Evolutionary conservation across 768 basidiomycete species (phyloP), one percentile per base, ranked within the genome.

Genomic region (Rhodotorula paludigena): DNA sequence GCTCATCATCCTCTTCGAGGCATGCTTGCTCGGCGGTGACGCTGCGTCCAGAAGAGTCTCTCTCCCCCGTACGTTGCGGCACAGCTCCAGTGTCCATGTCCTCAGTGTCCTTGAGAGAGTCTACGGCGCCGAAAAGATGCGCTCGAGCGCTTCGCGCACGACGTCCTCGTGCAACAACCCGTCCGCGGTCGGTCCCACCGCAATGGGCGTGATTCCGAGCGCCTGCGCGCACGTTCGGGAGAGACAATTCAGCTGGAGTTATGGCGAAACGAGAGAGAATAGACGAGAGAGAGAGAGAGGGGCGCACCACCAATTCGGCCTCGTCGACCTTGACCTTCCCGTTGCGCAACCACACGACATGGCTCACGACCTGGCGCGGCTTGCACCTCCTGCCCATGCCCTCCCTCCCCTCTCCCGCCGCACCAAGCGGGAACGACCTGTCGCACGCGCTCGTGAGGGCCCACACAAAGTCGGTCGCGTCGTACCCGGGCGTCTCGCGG

Each of bases 401-500:
- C 35, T 15, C 38, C 2, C 36, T 8, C 28, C 12, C 20, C 41
- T 3, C 23, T 12, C 44, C 25, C 25, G 44, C 25, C 44, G 1
- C 44, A 25, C 44, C 44, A 9, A 3, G 23, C 23, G 23, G 23
- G 21, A 28, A 28, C 49, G 35, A 25, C 21, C 30, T 11, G 5
- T 16, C 60, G 42, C 65, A 62, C 30, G 66, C 66, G 15, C 33
- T 47, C 6, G 21, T 25, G 28, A 72, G 41, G 25, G 71, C 71
- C 7, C 42, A 15, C 25, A 73, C 70, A 49, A 67, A 75, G 44
- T 75, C 74, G 36, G 57, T n/a, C 0, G 62, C 57, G 30, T 30
- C 32, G 58, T 71, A 68, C 20, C 36, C 68, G 5, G 73, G 64
- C 28, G 68, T 73, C 47, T 75, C 74, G 52, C 74, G 65, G 63